Conservation (phyloP, 331 rosid genomes). For the Pyrus hybrid region DNA sequence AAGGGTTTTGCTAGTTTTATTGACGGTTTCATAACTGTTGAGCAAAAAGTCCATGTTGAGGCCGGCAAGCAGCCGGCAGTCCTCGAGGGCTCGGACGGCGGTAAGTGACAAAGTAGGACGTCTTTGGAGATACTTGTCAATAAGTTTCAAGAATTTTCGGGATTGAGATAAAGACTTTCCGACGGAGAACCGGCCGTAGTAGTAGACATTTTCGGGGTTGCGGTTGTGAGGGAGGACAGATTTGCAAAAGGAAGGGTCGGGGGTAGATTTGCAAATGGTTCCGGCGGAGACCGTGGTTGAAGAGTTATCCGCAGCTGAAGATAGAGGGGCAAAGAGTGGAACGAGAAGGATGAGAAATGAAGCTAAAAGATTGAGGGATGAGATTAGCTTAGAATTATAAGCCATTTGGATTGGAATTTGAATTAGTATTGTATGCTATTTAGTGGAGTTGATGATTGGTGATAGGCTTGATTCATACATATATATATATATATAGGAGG, state of each 20-base stretch:
- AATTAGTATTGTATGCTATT: not conserved
- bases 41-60: conserved; percentile 57
- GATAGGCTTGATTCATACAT: not conserved
- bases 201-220: conserved; percentile 30
- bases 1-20: conserved; percentile 24
- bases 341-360: conserved; percentile 5
- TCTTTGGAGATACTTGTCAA: conserved; percentile 32
- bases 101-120: conserved; percentile 28
- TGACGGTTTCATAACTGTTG: conserved; percentile 41
- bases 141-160: conserved; percentile 24
- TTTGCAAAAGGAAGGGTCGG: conserved; percentile 25
- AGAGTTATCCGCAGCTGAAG: conserved; percentile 5
- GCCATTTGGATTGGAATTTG: not conserved
- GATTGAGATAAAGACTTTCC: conserved; percentile 47
- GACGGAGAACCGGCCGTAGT: conserved; percentile 40
- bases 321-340: not conserved
- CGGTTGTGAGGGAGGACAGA: conserved; percentile 4
- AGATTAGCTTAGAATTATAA: not conserved
- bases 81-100: conserved; percentile 59
- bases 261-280: conserved; percentile 22
- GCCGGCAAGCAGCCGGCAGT: conserved; percentile 49
- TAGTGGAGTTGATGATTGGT: not conserved
- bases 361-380: not conserved
- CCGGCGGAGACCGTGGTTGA: conserved; percentile 2
- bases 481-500: not conserved